phyloP scores from a whole-genome alignment of 2,329 filamentous ascomycete species.

The Venturia oleaginea region DNA sequence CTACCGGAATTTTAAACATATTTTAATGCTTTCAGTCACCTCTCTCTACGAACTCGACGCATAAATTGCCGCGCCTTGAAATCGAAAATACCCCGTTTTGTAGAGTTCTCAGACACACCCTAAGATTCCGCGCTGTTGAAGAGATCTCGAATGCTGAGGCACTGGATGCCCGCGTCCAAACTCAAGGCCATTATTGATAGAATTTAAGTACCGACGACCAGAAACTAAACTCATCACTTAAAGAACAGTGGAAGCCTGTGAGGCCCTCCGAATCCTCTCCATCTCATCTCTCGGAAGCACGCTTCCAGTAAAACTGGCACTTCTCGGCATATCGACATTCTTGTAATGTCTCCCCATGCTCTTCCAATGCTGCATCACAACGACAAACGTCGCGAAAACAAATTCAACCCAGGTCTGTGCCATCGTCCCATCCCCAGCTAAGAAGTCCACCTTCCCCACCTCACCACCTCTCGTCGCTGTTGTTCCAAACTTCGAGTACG shows the following conservation, averaged over 20 bases:
- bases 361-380: slow-evolving; percentile 11
- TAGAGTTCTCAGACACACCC: too few species aligned
- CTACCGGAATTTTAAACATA: too few species aligned
- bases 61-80: too few species aligned
- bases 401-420: slow-evolving; percentile 1
- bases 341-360: slow-evolving; percentile 11
- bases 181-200: too few species aligned
- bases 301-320: background rate
- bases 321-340: background rate
- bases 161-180: too few species aligned
- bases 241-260: background rate
- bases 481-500: slow-evolving; percentile 9
- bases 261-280: background rate
- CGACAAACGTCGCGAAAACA: background rate
- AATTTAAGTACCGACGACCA: too few species aligned
- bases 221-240: background rate
- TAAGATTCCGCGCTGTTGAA: too few species aligned
- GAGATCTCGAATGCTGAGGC: too few species aligned
- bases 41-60: too few species aligned
- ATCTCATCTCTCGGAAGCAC: background rate
- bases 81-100: too few species aligned
- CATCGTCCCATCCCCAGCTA: background rate
- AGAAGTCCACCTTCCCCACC: slow-evolving; percentile 10
- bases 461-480: slow-evolving; percentile 10
- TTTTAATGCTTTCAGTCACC: too few species aligned